phyloP scores from a whole-genome alignment of 352 stramenopile species.

The Phytopythium helicoides region DNA sequence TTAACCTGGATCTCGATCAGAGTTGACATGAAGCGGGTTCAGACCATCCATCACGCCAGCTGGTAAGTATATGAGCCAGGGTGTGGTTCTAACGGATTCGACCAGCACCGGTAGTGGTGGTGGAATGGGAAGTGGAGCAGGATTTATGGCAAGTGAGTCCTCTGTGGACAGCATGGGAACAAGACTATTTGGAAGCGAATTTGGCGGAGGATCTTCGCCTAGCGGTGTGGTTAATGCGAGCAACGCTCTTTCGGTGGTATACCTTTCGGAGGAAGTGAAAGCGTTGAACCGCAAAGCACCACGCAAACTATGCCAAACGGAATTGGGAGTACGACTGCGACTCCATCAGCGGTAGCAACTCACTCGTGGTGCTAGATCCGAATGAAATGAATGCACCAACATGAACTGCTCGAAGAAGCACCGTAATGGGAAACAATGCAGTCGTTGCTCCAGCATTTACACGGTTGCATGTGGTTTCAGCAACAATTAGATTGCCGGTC shows the following conservation, averaged over 20 bases:
- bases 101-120: slow-evolving; percentile 9
- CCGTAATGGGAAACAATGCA: too few relatives aligned
- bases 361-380: too few relatives aligned
- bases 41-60: slow-evolving; percentile 19
- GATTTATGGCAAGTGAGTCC: too few relatives aligned
- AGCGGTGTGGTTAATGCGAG: too few relatives aligned
- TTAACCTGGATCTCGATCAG: slow-evolving; percentile 39
- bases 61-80: slow-evolving; percentile 11
- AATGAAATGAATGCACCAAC: too few relatives aligned
- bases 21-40: slow-evolving; percentile 21
- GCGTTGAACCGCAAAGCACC: background rate
- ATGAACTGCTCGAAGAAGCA: too few relatives aligned
- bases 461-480: too few relatives aligned
- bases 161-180: too few relatives aligned
- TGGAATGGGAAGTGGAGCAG: slow-evolving; percentile 4
- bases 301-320: background rate
- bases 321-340: background rate
- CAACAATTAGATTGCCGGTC: too few relatives aligned
- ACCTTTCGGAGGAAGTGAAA: slow-evolving; percentile 1
- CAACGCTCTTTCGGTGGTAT: slow-evolving; percentile 9
- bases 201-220: too few relatives aligned
- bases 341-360: background rate
- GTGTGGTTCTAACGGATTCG: slow-evolving; percentile 15
- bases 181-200: slow-evolving; percentile 2
- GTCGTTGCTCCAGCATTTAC: too few relatives aligned